A percentile compares a stretch with the other conserved stretches of the same genome.
phyloP scores from a whole-genome alignment of 2,329 filamentous ascomycete species.

The Aspergillus unguis region DNA sequence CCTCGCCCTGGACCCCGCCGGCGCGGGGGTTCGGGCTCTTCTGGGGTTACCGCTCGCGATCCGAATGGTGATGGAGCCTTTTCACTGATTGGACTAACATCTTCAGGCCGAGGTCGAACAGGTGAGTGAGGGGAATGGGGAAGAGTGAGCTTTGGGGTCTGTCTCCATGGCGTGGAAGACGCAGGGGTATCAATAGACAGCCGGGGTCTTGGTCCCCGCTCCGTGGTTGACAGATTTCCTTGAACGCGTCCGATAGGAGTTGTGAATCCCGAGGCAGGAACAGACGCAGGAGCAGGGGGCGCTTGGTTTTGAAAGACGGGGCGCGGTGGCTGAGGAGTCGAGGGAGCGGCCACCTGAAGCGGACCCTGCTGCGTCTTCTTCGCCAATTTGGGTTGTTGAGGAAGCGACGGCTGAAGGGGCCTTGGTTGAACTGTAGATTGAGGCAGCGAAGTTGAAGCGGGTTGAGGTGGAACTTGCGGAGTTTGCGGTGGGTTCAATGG shows the following conservation, averaged over 20 bases:
- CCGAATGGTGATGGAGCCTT: constrained; percentile 37
- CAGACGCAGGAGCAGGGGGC: constrained; percentile 16
- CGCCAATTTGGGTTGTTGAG: constrained; percentile 18
- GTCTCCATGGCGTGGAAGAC: constrained; percentile 45
- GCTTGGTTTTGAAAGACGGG: constrained; percentile 23
- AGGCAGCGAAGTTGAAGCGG: constrained; percentile 19
- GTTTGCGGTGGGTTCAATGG: constrained; percentile 32
- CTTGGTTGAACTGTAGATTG: constrained; percentile 18
- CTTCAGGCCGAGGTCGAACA: constrained; percentile 39
- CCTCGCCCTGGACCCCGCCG: constrained; percentile 23
- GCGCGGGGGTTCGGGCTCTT: constrained; percentile 20
- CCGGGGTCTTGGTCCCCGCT: constrained; percentile 29
- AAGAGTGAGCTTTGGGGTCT: constrained; percentile 34
- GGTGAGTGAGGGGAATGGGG: constrained; percentile 39
- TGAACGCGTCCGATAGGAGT: constrained; percentile 29
- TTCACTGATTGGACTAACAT: constrained; percentile 47
- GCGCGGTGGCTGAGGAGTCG: constrained; percentile 25
- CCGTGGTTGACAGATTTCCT: constrained; percentile 20
- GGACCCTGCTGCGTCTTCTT: constrained; percentile 17
- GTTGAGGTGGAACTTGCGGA: constrained; percentile 27
- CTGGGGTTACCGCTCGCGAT: constrained; percentile 26
- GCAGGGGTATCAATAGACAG: constrained; percentile 39
- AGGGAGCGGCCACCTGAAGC: constrained; percentile 21
- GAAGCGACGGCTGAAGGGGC: constrained; percentile 19
- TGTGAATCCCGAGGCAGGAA: constrained; percentile 19